Conservation (phyloP, 2,329 filamentous ascomycete genomes). For the Akanthomyces lecanii region DNA sequence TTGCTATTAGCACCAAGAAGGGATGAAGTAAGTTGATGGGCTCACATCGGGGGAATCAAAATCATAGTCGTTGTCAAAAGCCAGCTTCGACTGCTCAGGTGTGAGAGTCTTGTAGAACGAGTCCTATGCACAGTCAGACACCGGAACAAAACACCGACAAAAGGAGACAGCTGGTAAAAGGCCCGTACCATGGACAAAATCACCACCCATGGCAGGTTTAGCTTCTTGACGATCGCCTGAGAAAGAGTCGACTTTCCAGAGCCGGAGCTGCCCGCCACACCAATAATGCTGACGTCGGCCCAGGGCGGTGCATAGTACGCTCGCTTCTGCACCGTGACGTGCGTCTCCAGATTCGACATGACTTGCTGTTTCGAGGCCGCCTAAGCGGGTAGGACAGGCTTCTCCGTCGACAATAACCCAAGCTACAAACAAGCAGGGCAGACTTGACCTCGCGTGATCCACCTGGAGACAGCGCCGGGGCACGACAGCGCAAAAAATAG, state of each 20-base stretch:
- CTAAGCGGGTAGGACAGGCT: neutral
- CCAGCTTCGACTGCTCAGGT: slow-evolving; percentile 70
- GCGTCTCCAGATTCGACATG: slow-evolving; percentile 35
- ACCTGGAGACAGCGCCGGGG: neutral
- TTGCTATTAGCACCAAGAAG: neutral
- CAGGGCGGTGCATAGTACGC: slow-evolving; percentile 90
- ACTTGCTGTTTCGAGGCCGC: neutral
- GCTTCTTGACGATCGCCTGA: slow-evolving; percentile 79
- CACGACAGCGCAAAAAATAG: neutral
- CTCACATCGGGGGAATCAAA: slow-evolving; percentile 81
- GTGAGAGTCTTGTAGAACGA: slow-evolving; percentile 94
- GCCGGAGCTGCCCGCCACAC: slow-evolving; percentile 89
- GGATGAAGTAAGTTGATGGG: neutral
- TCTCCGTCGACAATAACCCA: neutral
- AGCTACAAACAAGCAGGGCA: neutral
- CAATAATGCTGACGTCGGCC: slow-evolving; percentile 95
- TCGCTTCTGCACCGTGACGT: slow-evolving; percentile 50
- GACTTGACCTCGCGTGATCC: slow-evolving; percentile 12
- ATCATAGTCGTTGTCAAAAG: slow-evolving; percentile 89
- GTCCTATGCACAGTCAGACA: slow-evolving; percentile 57
- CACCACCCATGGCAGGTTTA: slow-evolving; percentile 96
- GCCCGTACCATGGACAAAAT: slow-evolving; percentile 84
- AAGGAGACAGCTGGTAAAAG: neutral
- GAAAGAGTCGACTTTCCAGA: slow-evolving; percentile 93
- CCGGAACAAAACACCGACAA: too few relatives aligned